Evolutionary conservation across 129 eudicot species (phyloP).

Genomic region (Solidago caesia): DNA sequence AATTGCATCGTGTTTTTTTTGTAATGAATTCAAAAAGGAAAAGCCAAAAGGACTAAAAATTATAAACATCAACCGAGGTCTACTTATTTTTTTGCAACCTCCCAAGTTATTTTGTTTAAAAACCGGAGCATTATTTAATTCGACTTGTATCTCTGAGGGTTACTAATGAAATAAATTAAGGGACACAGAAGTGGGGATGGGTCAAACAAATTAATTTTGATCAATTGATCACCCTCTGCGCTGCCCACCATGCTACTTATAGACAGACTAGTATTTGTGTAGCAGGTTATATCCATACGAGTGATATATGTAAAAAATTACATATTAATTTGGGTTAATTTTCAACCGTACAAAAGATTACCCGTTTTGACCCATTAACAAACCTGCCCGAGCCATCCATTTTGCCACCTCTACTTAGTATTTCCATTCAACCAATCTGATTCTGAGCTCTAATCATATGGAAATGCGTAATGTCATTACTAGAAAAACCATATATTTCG

Average conservation of each 20-base stretch:
- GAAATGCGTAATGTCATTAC: background rate
- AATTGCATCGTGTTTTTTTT: background rate
- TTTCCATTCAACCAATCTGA: background rate
- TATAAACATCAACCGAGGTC: background rate
- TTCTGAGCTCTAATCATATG: background rate
- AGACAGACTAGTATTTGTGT: too few relatives aligned
- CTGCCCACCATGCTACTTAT: too few relatives aligned
- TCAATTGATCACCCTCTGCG: too few relatives aligned
- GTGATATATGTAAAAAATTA: too few relatives aligned
- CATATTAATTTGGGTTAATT: too few relatives aligned
- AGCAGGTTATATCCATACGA: too few relatives aligned
- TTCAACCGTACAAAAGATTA: too few relatives aligned
- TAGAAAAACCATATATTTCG: background rate
- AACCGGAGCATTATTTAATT: constrained; percentile 40
- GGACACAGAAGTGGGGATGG: background rate
- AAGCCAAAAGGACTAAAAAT: background rate
- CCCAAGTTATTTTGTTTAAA: background rate
- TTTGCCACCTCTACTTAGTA: background rate
- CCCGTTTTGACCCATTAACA: too few relatives aligned
- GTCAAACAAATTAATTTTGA: too few relatives aligned
- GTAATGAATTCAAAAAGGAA: background rate
- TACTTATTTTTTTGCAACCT: background rate
- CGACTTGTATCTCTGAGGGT: background rate
- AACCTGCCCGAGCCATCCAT: too few relatives aligned
- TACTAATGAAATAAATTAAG: background rate